A percentile compares a stretch with the other conserved stretches of the same genome.
Evolutionary conservation across 2,329 filamentous ascomycete genomes (phyloP).

Genomic region (Ceratocystis variospora): DNA sequence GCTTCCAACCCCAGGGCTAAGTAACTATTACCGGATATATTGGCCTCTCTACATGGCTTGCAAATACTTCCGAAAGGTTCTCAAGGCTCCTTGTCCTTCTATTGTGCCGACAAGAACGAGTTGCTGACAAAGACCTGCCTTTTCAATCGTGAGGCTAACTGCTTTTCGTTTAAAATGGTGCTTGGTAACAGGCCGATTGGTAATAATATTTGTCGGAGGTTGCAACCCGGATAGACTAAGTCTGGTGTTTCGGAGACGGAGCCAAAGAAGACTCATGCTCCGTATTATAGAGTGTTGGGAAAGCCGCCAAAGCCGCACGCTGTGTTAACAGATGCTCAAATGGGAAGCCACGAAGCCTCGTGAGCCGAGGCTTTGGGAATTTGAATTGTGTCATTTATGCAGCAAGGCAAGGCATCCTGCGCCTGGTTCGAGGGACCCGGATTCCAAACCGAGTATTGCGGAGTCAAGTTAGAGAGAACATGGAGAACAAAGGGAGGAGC

Average conservation of each 20-base stretch:
- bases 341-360: not conserved
- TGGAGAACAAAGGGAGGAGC: not conserved
- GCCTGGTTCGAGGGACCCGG: not conserved
- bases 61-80: too few species aligned
- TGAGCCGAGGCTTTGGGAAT: conserved; percentile 1
- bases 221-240: not conserved
- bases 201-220: not conserved
- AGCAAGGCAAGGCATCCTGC: not conserved
- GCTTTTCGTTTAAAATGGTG: not conserved
- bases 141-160: not conserved
- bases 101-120: not conserved
- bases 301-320: too few species aligned
- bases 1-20: too few species aligned
- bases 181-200: not conserved
- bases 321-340: not conserved
- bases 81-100: too few species aligned
- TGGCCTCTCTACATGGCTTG: too few species aligned
- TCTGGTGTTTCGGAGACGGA: not conserved
- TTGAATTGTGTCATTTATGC: not conserved
- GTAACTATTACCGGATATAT: too few species aligned
- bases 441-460: not conserved
- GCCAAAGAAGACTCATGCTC: not conserved
- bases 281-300: not conserved
- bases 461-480: too few species aligned
- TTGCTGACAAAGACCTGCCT: not conserved